Conservation (phyloP, 2,329 filamentous ascomycete genomes). For the Bipolaris victoriae region DNA sequence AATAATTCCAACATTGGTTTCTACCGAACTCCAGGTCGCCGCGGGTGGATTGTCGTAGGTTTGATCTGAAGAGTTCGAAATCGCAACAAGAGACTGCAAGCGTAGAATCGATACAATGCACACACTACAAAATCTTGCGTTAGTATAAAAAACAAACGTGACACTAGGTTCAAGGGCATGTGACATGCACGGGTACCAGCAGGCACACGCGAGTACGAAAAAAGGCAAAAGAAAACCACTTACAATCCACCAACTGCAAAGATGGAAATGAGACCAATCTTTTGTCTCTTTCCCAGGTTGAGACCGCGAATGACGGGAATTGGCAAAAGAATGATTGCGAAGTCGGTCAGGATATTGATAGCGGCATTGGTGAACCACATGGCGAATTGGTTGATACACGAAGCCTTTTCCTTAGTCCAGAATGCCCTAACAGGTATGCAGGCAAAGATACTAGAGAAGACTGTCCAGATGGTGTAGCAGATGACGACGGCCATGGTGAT, state of each 20-base stretch:
- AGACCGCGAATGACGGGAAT: slow-evolving; percentile 45
- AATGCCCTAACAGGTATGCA: slow-evolving; percentile 43
- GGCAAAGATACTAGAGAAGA: slow-evolving; percentile 42
- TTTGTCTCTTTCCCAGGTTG: slow-evolving; percentile 45
- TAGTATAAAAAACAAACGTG: slow-evolving; percentile 1
- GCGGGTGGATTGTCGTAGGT: slow-evolving; percentile 44
- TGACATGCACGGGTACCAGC: neutral
- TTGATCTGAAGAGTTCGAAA: slow-evolving; percentile 37
- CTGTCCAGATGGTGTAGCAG: slow-evolving; percentile 39
- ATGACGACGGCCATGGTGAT: slow-evolving; percentile 33
- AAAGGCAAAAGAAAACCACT: slow-evolving; percentile 14
- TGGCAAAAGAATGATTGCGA: slow-evolving; percentile 43
- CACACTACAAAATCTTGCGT: slow-evolving; percentile 28
- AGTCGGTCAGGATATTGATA: slow-evolving; percentile 44
- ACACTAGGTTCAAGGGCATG: neutral
- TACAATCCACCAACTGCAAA: slow-evolving; percentile 52
- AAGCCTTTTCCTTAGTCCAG: slow-evolving; percentile 40
- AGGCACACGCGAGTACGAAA: neutral
- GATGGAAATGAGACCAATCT: slow-evolving; percentile 45
- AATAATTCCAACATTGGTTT: slow-evolving; percentile 43
- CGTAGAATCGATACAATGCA: slow-evolving; percentile 46
- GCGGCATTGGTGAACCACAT: slow-evolving; percentile 36
- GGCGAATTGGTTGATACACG: slow-evolving; percentile 40
- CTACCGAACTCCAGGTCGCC: slow-evolving; percentile 40
- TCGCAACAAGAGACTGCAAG: slow-evolving; percentile 41